These are phyloP conservation scores for Selaginella moellendorffii DNA, from an alignment of 75 land plant genomes.

Conservation along the genomic window DNA sequence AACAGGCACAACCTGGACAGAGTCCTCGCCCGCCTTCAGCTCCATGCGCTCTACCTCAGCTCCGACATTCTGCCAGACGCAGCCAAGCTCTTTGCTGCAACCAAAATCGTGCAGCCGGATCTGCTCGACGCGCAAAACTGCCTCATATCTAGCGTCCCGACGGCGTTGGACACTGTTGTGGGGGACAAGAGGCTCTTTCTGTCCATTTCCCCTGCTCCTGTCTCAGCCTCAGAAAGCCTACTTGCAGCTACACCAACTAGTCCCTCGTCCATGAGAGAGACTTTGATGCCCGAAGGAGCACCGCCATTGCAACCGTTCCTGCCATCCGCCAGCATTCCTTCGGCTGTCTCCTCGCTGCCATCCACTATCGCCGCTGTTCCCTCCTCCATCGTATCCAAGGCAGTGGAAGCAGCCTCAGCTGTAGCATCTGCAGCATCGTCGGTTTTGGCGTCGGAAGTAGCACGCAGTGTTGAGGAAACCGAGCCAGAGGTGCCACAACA, in stretches of 20 bases:
- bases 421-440: neutral
- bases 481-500: too few species aligned
- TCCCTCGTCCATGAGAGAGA: neutral
- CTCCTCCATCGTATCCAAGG: neutral
- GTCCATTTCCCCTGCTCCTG: neutral
- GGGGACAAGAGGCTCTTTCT: neutral
- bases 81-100: neutral
- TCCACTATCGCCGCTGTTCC: neutral
- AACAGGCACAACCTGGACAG: conserved; percentile 7
- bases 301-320: neutral
- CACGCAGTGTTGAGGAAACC: too few species aligned
- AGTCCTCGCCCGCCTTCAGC: neutral
- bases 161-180: conserved; percentile 1
- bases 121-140: conserved; percentile 3
- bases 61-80: neutral
- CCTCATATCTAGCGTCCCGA: neutral
- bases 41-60: neutral
- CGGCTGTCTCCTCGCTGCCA: neutral
- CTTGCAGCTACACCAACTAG: neutral
- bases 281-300: neutral
- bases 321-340: neutral
- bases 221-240: neutral
- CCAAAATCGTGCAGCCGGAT: neutral
- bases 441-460: too few species aligned
- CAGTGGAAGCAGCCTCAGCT: neutral